Conservation (phyloP, 2,329 filamentous ascomycete genomes). For the Alternaria postmessia region DNA sequence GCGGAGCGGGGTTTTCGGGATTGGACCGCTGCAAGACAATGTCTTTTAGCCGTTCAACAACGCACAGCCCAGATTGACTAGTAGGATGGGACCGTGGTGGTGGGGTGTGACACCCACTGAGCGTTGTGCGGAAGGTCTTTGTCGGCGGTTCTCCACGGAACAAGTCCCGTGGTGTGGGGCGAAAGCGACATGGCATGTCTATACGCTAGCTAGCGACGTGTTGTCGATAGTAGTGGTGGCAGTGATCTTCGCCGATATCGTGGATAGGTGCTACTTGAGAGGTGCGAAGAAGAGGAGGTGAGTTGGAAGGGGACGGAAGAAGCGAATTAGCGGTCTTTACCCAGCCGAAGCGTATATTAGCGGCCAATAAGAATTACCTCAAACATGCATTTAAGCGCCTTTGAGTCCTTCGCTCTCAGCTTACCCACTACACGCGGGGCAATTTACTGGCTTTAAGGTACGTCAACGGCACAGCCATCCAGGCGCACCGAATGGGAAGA, state of each 20-base stretch:
- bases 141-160: conserved; percentile 6
- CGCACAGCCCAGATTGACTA: conserved; percentile 15
- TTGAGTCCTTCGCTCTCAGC: conserved; percentile 21
- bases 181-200: conserved; percentile 1
- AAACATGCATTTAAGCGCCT: conserved; percentile 43
- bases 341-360: conserved; percentile 23
- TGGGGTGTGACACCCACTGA: conserved; percentile 15
- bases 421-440: conserved; percentile 25
- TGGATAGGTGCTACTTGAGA: conserved; percentile 5
- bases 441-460: conserved; percentile 31
- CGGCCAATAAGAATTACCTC: conserved; percentile 24
- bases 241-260: conserved; percentile 12
- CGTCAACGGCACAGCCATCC: conserved; percentile 31
- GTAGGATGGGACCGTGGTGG: conserved; percentile 7
- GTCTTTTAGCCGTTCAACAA: conserved; percentile 25
- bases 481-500: conserved; percentile 34
- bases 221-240: conserved; percentile 10
- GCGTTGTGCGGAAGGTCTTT: conserved; percentile 6
- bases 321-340: conserved; percentile 34
- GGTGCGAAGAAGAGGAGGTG: conserved; percentile 10
- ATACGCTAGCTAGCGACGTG: conserved; percentile 5
- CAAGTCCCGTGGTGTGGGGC: conserved; percentile 15
- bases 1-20: conserved; percentile 6
- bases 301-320: conserved; percentile 17
- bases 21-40: conserved; percentile 2